Percentiles rank a stretch among this genome's conserved stretches.
These are phyloP conservation scores for Phytophthora pseudosyringae DNA, from an alignment of 352 stramenopile species.

Conservation along the genomic window DNA sequence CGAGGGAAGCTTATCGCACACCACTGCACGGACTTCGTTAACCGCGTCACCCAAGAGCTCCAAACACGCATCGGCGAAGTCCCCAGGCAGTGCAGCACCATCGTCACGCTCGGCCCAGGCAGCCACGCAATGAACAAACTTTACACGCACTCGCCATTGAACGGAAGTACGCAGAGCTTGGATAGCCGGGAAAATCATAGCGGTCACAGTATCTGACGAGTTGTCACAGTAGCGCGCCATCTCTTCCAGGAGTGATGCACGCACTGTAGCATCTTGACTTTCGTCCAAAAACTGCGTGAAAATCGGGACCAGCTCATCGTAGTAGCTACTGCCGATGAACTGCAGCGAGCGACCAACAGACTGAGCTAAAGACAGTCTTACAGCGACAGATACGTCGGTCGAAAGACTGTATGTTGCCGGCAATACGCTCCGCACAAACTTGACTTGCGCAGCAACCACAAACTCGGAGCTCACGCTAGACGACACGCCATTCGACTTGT, in stretches of 20 bases:
- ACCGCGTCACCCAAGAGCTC: slow-evolving; percentile 73
- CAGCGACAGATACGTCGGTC: slow-evolving; percentile 78
- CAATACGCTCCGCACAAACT: slow-evolving; percentile 83
- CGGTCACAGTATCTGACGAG: slow-evolving; percentile 63
- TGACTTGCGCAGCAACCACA: slow-evolving; percentile 68
- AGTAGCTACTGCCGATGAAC: slow-evolving; percentile 69
- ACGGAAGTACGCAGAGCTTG: slow-evolving; percentile 68
- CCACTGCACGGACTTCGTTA: slow-evolving; percentile 72
- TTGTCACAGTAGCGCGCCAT: slow-evolving; percentile 81
- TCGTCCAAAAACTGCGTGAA: slow-evolving; percentile 85
- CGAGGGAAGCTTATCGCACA: slow-evolving; percentile 67
- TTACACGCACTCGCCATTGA: slow-evolving; percentile 86
- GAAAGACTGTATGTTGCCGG: slow-evolving; percentile 80
- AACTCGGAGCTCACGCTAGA: slow-evolving; percentile 33
- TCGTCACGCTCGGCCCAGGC: slow-evolving; percentile 79
- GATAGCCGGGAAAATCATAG: slow-evolving; percentile 77
- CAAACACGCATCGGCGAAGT: slow-evolving; percentile 79
- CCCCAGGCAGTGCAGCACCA: slow-evolving; percentile 54
- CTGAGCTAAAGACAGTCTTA: slow-evolving; percentile 75
- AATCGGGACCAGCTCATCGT: slow-evolving; percentile 84
- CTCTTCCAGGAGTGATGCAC: slow-evolving; percentile 83
- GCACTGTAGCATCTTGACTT: slow-evolving; percentile 79
- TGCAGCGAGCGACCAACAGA: slow-evolving; percentile 79
- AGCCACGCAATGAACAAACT: slow-evolving; percentile 86
- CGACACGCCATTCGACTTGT: slow-evolving; percentile 6